These are phyloP conservation scores for Fragaria vesca DNA, from an alignment of 306 rosid genomes.

Conservation along the genomic window DNA sequence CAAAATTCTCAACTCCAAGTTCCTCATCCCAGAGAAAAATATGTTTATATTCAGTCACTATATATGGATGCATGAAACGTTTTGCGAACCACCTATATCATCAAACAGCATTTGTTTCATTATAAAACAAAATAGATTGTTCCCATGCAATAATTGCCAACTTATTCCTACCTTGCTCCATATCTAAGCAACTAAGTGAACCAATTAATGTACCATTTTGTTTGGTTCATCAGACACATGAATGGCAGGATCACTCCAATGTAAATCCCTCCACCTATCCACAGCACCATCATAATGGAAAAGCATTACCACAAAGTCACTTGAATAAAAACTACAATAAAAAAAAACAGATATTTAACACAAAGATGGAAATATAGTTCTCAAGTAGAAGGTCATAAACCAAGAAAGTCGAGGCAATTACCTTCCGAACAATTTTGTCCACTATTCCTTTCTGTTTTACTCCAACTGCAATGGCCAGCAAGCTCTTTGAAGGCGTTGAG, in stretches of 20 bases:
- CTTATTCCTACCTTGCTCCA: background rate
- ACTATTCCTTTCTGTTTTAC: constrained; percentile 74
- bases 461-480: constrained; percentile 88
- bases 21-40: constrained; percentile 99
- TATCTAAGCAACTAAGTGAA: background rate
- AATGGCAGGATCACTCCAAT: constrained; percentile 47
- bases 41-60: constrained; percentile 67
- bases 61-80: constrained; percentile 93
- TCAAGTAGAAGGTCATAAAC: constrained; percentile 12
- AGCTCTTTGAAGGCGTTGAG: constrained; percentile 47
- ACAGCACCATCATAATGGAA: constrained; percentile 64
- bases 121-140: background rate
- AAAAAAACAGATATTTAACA: constrained; percentile 13
- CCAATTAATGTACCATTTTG: constrained; percentile 47
- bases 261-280: constrained; percentile 50
- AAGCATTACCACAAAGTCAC: constrained; percentile 52
- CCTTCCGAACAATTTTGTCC: constrained; percentile 69
- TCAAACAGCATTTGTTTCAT: constrained; percentile 12
- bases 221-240: constrained; percentile 61
- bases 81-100: constrained; percentile 90
- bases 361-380: constrained; percentile 13
- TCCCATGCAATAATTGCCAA: background rate
- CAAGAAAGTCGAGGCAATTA: constrained; percentile 22
- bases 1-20: constrained; percentile 80
- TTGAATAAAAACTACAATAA: constrained; percentile 45